Conservation (phyloP, 257 asterid genomes). For the Solanum sitiens region DNA sequence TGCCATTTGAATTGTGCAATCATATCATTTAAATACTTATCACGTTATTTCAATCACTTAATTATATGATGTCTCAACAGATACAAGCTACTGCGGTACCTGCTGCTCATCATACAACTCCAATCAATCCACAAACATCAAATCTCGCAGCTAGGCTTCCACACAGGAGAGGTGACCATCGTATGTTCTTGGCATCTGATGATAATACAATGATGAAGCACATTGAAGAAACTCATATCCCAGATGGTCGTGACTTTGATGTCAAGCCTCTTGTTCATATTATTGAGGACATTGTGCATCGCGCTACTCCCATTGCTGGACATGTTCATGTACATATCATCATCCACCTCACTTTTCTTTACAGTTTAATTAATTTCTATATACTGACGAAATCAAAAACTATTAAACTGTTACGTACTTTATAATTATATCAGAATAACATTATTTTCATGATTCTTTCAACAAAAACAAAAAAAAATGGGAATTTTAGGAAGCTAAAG, state of each 20-base stretch:
- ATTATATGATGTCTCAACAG: too few species aligned
- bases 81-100: too few species aligned
- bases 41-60: too few species aligned
- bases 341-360: not conserved
- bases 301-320: conserved; percentile 19
- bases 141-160: too few species aligned
- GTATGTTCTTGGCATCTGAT: conserved; percentile 29
- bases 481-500: conserved; percentile 14
- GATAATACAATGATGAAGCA: conserved; percentile 51
- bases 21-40: not conserved
- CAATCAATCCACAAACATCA: too few species aligned
- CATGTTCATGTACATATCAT: not conserved
- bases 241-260: conserved; percentile 42
- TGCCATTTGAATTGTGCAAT: not conserved
- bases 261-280: conserved; percentile 40
- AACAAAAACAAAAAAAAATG: too few species aligned
- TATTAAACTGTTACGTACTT: too few species aligned
- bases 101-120: too few species aligned
- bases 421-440: not conserved
- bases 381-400: not conserved
- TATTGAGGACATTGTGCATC: conserved; percentile 51
- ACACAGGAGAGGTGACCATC: not conserved
- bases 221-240: conserved; percentile 33
- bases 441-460: not conserved
- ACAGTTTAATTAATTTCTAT: not conserved